Conservation (phyloP, 1,139 yeast genomes). For the Blastobotrys buckinghamii region DNA sequence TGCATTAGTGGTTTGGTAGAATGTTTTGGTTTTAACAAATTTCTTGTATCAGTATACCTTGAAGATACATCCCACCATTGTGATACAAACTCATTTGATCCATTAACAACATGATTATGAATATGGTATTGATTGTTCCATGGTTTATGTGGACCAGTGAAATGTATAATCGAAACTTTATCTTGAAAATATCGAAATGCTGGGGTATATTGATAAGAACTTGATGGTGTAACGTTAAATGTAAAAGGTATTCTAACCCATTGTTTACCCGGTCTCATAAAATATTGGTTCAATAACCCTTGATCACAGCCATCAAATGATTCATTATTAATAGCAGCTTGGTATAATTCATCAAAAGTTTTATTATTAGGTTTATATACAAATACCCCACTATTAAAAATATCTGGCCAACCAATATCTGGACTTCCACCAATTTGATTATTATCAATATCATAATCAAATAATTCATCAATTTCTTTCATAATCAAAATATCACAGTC, state of each 20-base stretch:
- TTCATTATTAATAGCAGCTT: conserved; percentile 35
- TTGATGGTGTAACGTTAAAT: conserved; percentile 79
- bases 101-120: conserved; percentile 1
- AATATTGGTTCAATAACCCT: conserved; percentile 80
- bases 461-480: conserved; percentile 39
- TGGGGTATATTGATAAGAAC: conserved; percentile 77
- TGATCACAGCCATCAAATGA: conserved; percentile 96
- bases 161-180: conserved; percentile 63
- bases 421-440: conserved; percentile 57
- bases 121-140: conserved; percentile 43
- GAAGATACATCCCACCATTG: conserved; percentile 13
- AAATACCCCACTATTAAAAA: conserved; percentile 86
- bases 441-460: conserved; percentile 28
- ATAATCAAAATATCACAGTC: conserved; percentile 80
- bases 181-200: conserved; percentile 59
- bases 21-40: background rate
- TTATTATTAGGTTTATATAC: conserved; percentile 52
- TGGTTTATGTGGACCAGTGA: conserved; percentile 77
- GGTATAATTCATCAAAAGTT: conserved; percentile 41
- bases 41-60: conserved; percentile 2
- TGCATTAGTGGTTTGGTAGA: background rate
- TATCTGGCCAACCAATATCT: conserved; percentile 93
- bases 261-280: conserved; percentile 37
- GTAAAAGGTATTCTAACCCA: conserved; percentile 74
- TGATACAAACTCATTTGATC: conserved; percentile 6